Percentiles rank a stretch among this genome's conserved stretches.
Evolutionary conservation across 2,329 filamentous ascomycete species (phyloP).

Genomic region (Clathrospora elynae): DNA sequence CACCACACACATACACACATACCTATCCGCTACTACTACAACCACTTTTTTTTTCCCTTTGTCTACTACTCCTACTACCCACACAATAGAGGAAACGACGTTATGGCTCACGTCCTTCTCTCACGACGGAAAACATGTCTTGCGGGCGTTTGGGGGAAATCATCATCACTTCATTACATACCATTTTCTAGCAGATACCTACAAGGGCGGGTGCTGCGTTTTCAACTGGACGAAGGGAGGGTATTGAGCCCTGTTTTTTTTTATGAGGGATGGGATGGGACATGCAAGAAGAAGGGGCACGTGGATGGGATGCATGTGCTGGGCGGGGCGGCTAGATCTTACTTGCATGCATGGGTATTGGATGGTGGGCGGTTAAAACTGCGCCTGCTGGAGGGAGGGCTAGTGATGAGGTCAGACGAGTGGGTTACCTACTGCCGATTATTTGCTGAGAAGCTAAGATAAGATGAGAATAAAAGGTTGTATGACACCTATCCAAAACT

Average conservation of each 20-base stretch:
- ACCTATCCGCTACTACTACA: conserved; percentile 9
- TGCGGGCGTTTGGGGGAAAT: conserved; percentile 12
- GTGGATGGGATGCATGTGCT: too few species aligned
- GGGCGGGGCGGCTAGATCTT: too few species aligned
- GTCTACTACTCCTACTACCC: conserved; percentile 20
- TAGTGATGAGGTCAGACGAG: too few species aligned
- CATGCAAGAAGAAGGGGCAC: too few species aligned
- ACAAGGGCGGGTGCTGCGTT: conserved; percentile 2
- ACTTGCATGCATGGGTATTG: too few species aligned
- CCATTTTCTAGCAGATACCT: conserved; percentile 13
- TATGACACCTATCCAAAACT: too few species aligned
- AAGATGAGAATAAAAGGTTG: too few species aligned
- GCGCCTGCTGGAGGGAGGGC: too few species aligned
- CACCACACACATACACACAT: conserved; percentile 12
- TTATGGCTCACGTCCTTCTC: conserved; percentile 17
- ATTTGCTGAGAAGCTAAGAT: too few species aligned
- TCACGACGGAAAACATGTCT: conserved; percentile 15
- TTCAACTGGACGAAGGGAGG: neutral
- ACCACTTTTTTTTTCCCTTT: conserved; percentile 33
- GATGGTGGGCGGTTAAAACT: too few species aligned
- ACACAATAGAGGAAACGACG: conserved; percentile 13
- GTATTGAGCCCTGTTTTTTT: neutral
- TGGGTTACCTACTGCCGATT: too few species aligned
- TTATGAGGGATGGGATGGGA: neutral
- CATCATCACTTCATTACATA: conserved; percentile 8